Evolutionary conservation across 2,329 filamentous ascomycete species (phyloP).

Genomic region (Blastomyces gilchristii): DNA sequence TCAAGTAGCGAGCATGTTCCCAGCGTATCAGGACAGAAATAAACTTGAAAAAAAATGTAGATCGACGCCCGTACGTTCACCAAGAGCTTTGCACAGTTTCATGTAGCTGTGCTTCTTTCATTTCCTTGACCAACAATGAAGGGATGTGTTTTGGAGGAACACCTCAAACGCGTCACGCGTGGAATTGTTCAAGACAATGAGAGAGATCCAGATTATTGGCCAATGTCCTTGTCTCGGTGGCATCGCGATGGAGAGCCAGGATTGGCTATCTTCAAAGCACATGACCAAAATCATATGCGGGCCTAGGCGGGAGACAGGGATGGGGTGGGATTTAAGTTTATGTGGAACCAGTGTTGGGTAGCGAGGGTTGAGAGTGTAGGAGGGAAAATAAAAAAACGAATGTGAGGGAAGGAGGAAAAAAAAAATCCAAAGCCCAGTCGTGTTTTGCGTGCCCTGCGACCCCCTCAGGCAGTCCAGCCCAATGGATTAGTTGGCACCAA

Average conservation of each 20-base stretch:
- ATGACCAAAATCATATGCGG: constrained; percentile 17
- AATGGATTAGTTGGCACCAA: background rate
- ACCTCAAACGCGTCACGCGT: background rate
- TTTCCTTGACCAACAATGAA: background rate
- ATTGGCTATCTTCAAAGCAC: constrained; percentile 14
- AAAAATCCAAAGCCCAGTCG: background rate
- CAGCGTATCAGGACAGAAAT: background rate
- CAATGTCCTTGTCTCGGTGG: background rate
- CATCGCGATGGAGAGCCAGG: background rate
- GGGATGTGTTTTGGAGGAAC: background rate
- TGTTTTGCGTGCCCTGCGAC: background rate
- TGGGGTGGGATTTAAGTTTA: constrained; percentile 8
- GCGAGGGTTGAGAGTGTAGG: background rate
- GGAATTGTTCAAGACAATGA: constrained; percentile 6
- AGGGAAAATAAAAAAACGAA: background rate
- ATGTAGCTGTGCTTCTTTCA: background rate
- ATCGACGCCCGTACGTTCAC: too few species aligned
- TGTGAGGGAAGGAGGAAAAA: background rate
- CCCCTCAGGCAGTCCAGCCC: background rate
- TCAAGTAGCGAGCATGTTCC: background rate
- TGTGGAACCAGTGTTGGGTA: constrained; percentile 2
- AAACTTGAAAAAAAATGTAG: background rate
- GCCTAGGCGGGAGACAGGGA: constrained; percentile 18
- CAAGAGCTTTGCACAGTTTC: background rate
- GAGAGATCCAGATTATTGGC: constrained; percentile 7